Base-by-base conservation (phyloP, 1,284 basidiomycete genomes). In the Malassezia equina region DNA sequence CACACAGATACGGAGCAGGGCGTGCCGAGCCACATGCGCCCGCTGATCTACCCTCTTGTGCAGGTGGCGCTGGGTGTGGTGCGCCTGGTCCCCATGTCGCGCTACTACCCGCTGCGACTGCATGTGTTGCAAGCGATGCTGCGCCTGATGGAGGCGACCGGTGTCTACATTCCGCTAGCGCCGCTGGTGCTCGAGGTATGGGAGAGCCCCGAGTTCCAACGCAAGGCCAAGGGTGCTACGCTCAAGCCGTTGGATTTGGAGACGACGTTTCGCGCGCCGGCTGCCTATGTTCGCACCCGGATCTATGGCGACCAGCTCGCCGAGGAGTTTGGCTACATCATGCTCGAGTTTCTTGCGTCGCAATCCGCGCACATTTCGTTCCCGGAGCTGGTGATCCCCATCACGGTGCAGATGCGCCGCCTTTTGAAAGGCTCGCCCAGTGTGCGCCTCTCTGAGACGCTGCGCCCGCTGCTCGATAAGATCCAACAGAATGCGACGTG, bases 41-140 rank as follows among this genome's bases (percentile, higher is more conserved):
- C 89, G 15, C 79, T 99, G 58, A 84, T 98, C 55, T 98, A 95
- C 76, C 94, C 94, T 7, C 80, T 98, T 7, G 88, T 93, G 6
- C 94, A 99, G 76, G 88, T 98, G 44, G 83, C 87, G 40, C 79
- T 94, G 29, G 94, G 94, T 34, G 87, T 90, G 44, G 86, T 93
- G 85, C 91, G 90, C 62, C 82, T 95, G 43, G 83, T 94, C 41
- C 85, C 85, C 8, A 86, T 84, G 53, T 79, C 83, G 2, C 82
- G 86, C 32, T 88, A 86, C 71, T 86, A 84, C 75, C 86, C 86
- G 2, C 81, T 88, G 59, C 85, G 88, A 62, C 78, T 88, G 54
- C 86, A 88, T 69, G 77, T 88, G 47, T 69, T 83, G 27, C 81
- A 83, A 7, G 83, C 85, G n/a, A 78, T 89, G 46, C 77, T 85